Percentiles rank a stretch among this genome's conserved stretches.
Evolutionary conservation across 345 rosid species (phyloP).

Genomic region (Citrus inodora): DNA sequence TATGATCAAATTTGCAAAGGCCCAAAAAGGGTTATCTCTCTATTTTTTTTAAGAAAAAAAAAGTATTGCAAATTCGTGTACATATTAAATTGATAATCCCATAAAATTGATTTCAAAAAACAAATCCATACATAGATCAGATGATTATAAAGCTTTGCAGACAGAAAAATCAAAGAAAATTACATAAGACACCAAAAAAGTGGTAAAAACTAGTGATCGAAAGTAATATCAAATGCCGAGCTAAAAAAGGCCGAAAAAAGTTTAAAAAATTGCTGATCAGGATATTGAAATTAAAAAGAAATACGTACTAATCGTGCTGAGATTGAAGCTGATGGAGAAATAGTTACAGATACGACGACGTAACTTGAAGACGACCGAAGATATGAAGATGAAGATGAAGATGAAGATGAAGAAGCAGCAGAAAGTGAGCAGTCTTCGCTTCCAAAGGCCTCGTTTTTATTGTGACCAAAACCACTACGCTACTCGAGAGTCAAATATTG

Average conservation of each 20-base stretch:
- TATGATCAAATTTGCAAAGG: not conserved
- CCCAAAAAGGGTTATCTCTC: not conserved
- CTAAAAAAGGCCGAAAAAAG: not conserved
- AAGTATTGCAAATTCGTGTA: not conserved
- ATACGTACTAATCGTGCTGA: not conserved
- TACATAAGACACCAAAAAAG: slow-evolving; percentile 4
- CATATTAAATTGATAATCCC: not conserved
- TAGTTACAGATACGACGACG: not conserved
- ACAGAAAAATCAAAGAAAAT: not conserved
- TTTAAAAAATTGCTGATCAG: slow-evolving; percentile 6
- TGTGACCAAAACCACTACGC: slow-evolving; percentile 8
- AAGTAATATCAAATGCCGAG: slow-evolving; percentile 13
- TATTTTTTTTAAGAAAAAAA: too few species aligned
- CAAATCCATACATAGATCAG: slow-evolving; percentile 17
- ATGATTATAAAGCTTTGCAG: not conserved
- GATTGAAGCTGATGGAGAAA: not conserved
- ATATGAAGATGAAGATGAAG: too few species aligned
- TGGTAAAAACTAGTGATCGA: slow-evolving; percentile 10
- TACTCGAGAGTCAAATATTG: slow-evolving; percentile 4
- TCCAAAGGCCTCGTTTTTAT: slow-evolving; percentile 30
- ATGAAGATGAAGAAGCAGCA: not conserved
- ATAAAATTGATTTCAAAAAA: not conserved
- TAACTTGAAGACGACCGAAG: not conserved
- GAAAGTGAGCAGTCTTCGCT: slow-evolving; percentile 24
- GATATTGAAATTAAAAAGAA: not conserved